Percentiles rank a stretch among this genome's conserved stretches.
These are phyloP conservation scores for Ordospora pajunii DNA, from an alignment of 371 early-diverging fungal genomes.

Conservation along the genomic window DNA sequence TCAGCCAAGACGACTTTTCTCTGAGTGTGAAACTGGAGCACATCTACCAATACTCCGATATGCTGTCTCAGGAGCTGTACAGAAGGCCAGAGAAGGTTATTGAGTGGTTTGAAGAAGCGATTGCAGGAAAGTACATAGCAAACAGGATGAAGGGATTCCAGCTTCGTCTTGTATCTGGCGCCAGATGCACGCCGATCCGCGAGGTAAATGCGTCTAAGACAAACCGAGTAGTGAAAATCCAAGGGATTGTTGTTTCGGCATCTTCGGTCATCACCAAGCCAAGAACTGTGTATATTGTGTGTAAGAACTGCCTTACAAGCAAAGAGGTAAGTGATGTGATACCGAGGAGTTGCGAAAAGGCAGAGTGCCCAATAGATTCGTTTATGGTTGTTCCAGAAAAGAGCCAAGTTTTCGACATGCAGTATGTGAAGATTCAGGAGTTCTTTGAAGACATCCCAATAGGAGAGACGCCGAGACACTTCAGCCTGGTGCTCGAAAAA, in stretches of 20 bases:
- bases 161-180: constrained; percentile 26
- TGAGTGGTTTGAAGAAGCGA: constrained; percentile 32
- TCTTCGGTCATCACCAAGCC: constrained; percentile 64
- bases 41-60: constrained; percentile 18
- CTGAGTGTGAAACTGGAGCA: constrained; percentile 47
- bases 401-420: constrained; percentile 86
- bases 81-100: constrained; percentile 30
- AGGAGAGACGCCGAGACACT: constrained; percentile 92
- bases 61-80: constrained; percentile 12
- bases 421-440: constrained; percentile 93
- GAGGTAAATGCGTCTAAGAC: constrained; percentile 69
- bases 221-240: constrained; percentile 80
- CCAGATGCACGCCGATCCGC: constrained; percentile 44
- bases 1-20: constrained; percentile 15
- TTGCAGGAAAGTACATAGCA: background rate
- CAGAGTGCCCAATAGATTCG: constrained; percentile 69
- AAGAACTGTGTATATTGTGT: constrained; percentile 50
- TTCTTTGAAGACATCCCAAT: constrained; percentile 89
- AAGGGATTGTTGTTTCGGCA: constrained; percentile 90
- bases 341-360: constrained; percentile 57
- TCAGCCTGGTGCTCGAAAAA: constrained; percentile 76
- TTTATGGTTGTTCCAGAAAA: constrained; percentile 86
- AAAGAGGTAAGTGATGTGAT: constrained; percentile 66
- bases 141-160: constrained; percentile 28
- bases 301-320: constrained; percentile 57